These are phyloP conservation scores for Tolypocladium inflatum DNA, from an alignment of 2,329 filamentous ascomycete genomes.

Conservation along the genomic window DNA sequence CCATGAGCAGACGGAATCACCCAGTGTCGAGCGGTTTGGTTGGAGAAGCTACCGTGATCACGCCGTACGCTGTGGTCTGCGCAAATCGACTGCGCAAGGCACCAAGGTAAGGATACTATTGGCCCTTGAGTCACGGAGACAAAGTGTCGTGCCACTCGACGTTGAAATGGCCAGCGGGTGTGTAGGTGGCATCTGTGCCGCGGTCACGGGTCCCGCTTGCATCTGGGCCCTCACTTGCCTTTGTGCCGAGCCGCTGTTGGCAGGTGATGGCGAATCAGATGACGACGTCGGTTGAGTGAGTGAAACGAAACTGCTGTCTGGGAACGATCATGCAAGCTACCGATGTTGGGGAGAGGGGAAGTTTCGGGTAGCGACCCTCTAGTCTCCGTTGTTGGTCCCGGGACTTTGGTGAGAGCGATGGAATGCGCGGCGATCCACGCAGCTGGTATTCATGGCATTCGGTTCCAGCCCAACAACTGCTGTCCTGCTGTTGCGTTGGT, in stretches of 20 bases:
- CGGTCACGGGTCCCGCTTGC: not conserved
- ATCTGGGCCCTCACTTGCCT: not conserved
- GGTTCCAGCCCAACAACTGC: not conserved
- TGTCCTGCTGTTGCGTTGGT: not conserved
- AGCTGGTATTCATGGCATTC: not conserved
- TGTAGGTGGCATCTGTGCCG: not conserved
- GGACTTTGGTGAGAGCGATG: not conserved
- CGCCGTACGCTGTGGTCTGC: not conserved
- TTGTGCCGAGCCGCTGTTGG: not conserved
- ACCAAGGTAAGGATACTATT: not conserved
- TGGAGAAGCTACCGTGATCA: not conserved
- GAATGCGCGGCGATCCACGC: not conserved
- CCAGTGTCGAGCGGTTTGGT: not conserved
- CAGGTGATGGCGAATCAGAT: not conserved
- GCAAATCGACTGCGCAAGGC: not conserved
- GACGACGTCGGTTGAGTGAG: not conserved
- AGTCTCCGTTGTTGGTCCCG: not conserved
- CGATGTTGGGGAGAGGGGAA: not conserved
- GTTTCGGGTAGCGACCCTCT: not conserved
- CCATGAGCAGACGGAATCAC: no score
- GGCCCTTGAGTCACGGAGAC: not conserved
- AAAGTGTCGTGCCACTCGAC: not conserved
- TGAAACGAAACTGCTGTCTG: not conserved
- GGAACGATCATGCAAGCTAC: not conserved
- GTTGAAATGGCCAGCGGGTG: not conserved